Evolutionary conservation across 2,329 filamentous ascomycete genomes (phyloP), one percentile per base, ranked within the genome.

Genomic region (Aspergillus ochraceoroseus): DNA sequence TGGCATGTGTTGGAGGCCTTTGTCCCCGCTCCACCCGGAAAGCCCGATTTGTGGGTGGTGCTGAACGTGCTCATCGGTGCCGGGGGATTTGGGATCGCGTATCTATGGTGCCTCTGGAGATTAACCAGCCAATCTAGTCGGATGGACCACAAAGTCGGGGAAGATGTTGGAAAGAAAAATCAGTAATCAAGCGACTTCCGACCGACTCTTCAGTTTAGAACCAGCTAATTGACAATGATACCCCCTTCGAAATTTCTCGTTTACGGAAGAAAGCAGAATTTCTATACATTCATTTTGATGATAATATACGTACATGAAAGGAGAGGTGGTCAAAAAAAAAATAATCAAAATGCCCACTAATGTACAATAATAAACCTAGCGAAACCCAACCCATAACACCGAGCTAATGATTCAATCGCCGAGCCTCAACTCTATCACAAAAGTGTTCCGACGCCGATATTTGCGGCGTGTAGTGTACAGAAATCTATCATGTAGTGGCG

Each of bases 1-100:
- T 95, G 92, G 87, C 92, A 98, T 63, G 64, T 86, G 8, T 68
- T 80, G 0, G 87, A 95, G 52, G 75, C 76, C 1, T 80, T 80
- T 45, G 66, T 88, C 1, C 46, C 64, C 7, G 81, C 89, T 9
- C 89, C 90, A 3, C 54, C 69, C 0, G 73, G 76, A 43, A 95
- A 94, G 66, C 92, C 92, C 0, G 92, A 98, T 67, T 69, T 98
- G 1, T 98, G 90, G 90, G 82, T 94, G 2, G 89, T 98, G 2
- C 76, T 81, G 8, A 98, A 98, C 57, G 88, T 92, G 6, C 80
- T 87, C 12, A 67, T 96, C 14, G 92, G 92, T 5, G 86, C 86
- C 14, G 82, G 78, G 3, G 92, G 87, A 0, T 98, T 96, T 61
- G 77, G 77, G 0, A 67, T 94, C 22, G 94, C 88, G 64, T 96